phyloP scores from a whole-genome alignment of 2,329 filamentous ascomycete species.

The Verticillium zaregamsianum region DNA sequence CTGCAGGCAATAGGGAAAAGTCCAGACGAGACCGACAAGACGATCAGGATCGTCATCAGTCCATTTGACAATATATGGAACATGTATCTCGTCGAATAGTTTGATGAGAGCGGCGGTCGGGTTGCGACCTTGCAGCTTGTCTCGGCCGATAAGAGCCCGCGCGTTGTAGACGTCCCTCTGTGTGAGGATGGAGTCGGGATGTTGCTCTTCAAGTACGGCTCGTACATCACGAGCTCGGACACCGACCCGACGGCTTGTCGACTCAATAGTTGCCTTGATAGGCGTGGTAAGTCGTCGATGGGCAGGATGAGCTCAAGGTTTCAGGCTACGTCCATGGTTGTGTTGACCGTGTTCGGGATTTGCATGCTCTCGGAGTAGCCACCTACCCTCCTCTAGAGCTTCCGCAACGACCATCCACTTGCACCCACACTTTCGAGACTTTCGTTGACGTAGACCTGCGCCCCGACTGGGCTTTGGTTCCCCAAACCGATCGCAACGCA shows the following conservation, averaged over 20 bases:
- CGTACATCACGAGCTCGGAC: constrained; percentile 12
- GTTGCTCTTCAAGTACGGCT: constrained; percentile 6
- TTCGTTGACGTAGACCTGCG: constrained; percentile 5
- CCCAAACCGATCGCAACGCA: constrained; percentile 9
- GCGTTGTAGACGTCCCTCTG: constrained; percentile 14
- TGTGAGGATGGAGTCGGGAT: constrained; percentile 6
- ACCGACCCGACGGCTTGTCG: constrained; percentile 10
- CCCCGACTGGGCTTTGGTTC: not conserved
- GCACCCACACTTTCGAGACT: constrained; percentile 11
- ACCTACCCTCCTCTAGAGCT: constrained; percentile 6
- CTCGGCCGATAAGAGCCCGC: constrained; percentile 7
- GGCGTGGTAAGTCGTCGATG: constrained; percentile 7
- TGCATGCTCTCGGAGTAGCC: constrained; percentile 1
- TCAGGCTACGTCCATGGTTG: constrained; percentile 2
- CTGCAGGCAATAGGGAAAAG: constrained; percentile 9
- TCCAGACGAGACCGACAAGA: constrained; percentile 12
- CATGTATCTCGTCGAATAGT: constrained; percentile 11
- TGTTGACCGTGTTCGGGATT: constrained; percentile 6
- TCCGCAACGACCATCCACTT: constrained; percentile 11
- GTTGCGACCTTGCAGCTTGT: constrained; percentile 10
- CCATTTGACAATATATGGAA: constrained; percentile 15
- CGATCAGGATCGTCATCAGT: constrained; percentile 8
- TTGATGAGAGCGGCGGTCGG: constrained; percentile 14
- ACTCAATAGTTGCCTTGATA: constrained; percentile 9
- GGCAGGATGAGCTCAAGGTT: constrained; percentile 7